These are phyloP conservation scores for Polysphondylium violaceum DNA, from an alignment of 78 protist species.

Conservation along the genomic window DNA sequence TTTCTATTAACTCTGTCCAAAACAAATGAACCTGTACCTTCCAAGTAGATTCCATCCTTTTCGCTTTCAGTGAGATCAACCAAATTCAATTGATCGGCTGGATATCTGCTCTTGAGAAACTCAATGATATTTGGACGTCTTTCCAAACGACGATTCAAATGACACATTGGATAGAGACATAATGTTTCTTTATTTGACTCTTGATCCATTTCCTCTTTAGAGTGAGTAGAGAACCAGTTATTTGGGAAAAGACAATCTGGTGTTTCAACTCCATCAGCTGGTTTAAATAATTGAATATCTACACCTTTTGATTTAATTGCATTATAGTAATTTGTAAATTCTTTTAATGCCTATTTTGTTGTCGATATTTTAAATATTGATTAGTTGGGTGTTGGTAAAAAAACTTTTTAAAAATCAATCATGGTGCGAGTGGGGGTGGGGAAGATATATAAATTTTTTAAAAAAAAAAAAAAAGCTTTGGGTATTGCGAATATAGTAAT, in stretches of 20 bases:
- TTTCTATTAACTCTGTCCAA: constrained; percentile 57
- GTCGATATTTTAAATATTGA: not conserved
- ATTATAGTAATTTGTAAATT: constrained; percentile 30
- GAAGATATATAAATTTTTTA: too few relatives aligned
- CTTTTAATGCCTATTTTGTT: too few relatives aligned
- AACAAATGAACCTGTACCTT: constrained; percentile 81
- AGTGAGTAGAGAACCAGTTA: constrained; percentile 80
- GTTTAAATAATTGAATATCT: constrained; percentile 27
- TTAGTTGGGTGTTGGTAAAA: not conserved
- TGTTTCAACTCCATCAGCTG: constrained; percentile 69
- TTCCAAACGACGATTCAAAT: constrained; percentile 60
- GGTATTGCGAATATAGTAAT: too few relatives aligned
- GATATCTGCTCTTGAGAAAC: constrained; percentile 1
- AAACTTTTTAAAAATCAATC: too few relatives aligned
- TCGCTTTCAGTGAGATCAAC: constrained; percentile 38
- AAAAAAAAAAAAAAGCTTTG: not conserved
- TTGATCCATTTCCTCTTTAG: not conserved
- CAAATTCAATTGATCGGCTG: not conserved
- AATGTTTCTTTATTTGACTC: not conserved
- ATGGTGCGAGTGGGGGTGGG: too few relatives aligned
- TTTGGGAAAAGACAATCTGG: constrained; percentile 81
- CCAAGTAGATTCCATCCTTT: constrained; percentile 1
- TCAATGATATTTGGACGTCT: constrained; percentile 53
- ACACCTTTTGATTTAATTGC: constrained; percentile 12
- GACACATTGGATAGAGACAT: constrained; percentile 73